These are phyloP conservation scores for Chaetomium sp. DNA, from an alignment of 2,329 filamentous ascomycete genomes.

Conservation along the genomic window DNA sequence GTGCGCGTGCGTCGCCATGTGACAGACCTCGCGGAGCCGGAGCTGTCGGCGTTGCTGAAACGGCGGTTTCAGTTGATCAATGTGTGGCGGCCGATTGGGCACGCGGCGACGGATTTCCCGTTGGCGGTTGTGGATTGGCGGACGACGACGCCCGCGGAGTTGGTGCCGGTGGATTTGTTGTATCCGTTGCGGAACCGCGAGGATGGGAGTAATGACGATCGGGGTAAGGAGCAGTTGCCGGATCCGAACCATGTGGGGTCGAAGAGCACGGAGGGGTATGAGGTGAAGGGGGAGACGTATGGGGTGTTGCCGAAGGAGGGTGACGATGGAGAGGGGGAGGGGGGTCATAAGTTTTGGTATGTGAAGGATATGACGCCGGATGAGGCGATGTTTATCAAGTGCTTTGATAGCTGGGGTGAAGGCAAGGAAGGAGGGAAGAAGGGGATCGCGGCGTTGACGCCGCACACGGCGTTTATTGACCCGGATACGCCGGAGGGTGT, in stretches of 20 bases:
- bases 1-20: conserved; percentile 56
- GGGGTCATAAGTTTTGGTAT: conserved; percentile 55
- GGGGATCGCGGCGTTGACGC: conserved; percentile 41
- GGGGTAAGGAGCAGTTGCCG: conserved; percentile 52
- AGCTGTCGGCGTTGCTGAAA: conserved; percentile 47
- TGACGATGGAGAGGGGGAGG: conserved; percentile 44
- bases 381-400: conserved; percentile 45
- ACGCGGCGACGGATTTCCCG: conserved; percentile 56
- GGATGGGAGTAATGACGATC: conserved; percentile 44
- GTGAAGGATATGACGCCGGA: conserved; percentile 59
- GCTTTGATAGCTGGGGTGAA: conserved; percentile 44
- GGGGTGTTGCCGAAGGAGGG: conserved; percentile 50
- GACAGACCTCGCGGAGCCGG: conserved; percentile 35
- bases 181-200: conserved; percentile 45
- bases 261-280: conserved; percentile 52
- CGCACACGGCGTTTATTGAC: conserved; percentile 51
- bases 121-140: conserved; percentile 61
- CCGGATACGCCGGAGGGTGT: conserved; percentile 45
- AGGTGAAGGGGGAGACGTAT: conserved; percentile 56
- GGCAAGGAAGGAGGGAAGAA: conserved; percentile 30
- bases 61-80: conserved; percentile 62
- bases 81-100: conserved; percentile 62
- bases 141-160: conserved; percentile 49
- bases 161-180: conserved; percentile 55
- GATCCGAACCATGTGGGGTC: conserved; percentile 34